Conservation (phyloP, 352 stramenopile species). For the Globisporangium solare region DNA sequence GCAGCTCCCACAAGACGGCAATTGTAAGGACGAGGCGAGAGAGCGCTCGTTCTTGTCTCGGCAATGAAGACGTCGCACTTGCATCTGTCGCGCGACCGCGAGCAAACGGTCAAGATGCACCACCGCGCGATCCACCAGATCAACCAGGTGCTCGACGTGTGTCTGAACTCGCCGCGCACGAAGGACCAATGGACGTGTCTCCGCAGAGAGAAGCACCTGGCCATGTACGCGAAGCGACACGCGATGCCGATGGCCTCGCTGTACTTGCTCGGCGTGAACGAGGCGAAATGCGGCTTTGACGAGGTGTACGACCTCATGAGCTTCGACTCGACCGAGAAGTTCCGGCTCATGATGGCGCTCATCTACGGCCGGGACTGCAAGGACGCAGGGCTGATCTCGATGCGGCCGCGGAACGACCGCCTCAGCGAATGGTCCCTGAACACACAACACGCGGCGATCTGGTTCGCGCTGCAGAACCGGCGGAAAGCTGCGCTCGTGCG, state of each 20-base stretch:
- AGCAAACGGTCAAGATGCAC: constrained; percentile 51
- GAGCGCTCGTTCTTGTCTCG: background rate
- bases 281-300: constrained; percentile 51
- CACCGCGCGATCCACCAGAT: constrained; percentile 61
- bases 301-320: constrained; percentile 53
- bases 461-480: constrained; percentile 51
- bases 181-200: constrained; percentile 56
- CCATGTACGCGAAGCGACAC: constrained; percentile 50
- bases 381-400: constrained; percentile 45
- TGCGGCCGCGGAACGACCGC: constrained; percentile 26
- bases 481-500: constrained; percentile 42
- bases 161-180: constrained; percentile 46
- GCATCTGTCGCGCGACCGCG: constrained; percentile 43
- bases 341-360: constrained; percentile 59
- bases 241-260: constrained; percentile 25
- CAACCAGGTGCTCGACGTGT: constrained; percentile 46
- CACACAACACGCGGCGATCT: constrained; percentile 56
- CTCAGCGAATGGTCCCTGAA: constrained; percentile 28
- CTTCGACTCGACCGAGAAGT: constrained; percentile 48
- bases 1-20: too few species aligned
- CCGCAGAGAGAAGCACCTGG: constrained; percentile 40
- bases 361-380: constrained; percentile 51
- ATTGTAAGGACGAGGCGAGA: background rate
- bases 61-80: constrained; percentile 21
- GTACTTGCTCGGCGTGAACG: constrained; percentile 58